These are phyloP conservation scores for Neonectria ditissima DNA, from an alignment of 2,329 filamentous ascomycete genomes.

Conservation along the genomic window DNA sequence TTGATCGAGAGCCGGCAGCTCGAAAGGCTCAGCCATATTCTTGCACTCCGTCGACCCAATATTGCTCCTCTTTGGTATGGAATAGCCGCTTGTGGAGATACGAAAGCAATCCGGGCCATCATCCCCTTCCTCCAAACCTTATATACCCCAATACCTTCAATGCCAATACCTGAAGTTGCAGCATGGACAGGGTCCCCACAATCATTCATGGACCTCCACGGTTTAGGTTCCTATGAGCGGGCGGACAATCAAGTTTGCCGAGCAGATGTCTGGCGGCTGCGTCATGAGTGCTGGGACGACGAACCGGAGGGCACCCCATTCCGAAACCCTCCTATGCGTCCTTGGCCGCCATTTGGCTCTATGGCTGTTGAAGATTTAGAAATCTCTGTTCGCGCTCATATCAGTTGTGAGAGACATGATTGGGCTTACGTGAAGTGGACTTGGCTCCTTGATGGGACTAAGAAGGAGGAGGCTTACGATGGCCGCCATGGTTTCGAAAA, in stretches of 20 bases:
- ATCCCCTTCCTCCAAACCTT: constrained; percentile 14
- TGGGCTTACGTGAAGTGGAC: too few species aligned
- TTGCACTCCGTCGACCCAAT: constrained; percentile 13
- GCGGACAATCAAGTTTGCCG: constrained; percentile 2
- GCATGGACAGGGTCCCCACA: constrained; percentile 18
- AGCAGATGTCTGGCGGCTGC: constrained; percentile 23
- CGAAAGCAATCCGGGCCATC: constrained; percentile 10
- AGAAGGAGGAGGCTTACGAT: too few species aligned
- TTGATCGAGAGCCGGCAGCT: background rate
- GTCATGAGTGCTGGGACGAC: constrained; percentile 21
- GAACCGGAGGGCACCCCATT: constrained; percentile 17
- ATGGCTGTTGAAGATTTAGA: too few species aligned
- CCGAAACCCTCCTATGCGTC: constrained; percentile 18
- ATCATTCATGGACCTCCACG: constrained; percentile 20
- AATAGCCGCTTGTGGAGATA: constrained; percentile 20
- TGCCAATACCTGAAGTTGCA: constrained; percentile 15
- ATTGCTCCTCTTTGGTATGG: constrained; percentile 19
- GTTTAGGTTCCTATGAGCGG: background rate
- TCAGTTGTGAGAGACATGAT: too few species aligned
- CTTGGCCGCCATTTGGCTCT: background rate
- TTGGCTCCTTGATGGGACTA: too few species aligned
- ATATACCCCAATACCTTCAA: constrained; percentile 16
- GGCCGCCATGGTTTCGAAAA: too few species aligned
- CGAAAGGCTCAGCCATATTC: too few species aligned
- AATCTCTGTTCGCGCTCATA: too few species aligned